Evolutionary conservation across 208 protist genomes (phyloP).

Genomic region (Acanthamoeba lenticulata): DNA sequence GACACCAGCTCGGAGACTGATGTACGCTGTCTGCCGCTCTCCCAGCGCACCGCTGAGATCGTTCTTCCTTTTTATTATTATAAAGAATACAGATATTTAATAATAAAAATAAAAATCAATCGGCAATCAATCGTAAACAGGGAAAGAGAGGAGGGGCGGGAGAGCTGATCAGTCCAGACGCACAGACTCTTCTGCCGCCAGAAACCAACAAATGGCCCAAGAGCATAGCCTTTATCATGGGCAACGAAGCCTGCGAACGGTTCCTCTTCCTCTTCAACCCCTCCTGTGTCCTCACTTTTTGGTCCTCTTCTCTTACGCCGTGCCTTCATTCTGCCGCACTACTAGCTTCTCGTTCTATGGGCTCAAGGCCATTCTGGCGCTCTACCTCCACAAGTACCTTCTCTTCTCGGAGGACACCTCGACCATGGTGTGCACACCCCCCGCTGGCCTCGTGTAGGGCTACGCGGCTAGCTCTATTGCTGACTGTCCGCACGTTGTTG

Average conservation of each 20-base stretch:
- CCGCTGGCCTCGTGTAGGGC: not conserved
- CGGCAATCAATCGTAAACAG: not conserved
- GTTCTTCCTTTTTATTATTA: not conserved
- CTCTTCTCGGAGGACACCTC: constrained; percentile 57
- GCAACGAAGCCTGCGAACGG: constrained; percentile 76
- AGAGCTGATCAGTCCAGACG: not conserved
- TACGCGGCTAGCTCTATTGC: not conserved
- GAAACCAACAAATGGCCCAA: constrained; percentile 54
- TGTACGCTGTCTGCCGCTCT: not conserved
- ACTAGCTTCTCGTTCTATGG: constrained; percentile 57
- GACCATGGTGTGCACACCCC: not conserved
- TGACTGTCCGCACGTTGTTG: not conserved
- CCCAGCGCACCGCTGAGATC: too few relatives aligned
- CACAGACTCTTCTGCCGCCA: not conserved
- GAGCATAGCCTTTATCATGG: constrained; percentile 72
- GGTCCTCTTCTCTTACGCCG: not conserved
- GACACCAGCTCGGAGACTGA: not conserved
- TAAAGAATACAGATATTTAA: not conserved
- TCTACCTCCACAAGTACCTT: constrained; percentile 68
- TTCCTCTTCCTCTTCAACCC: not conserved
- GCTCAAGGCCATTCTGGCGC: constrained; percentile 70
- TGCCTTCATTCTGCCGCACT: not conserved
- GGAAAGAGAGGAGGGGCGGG: not conserved
- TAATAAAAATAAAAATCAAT: not conserved
- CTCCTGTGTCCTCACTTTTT: not conserved